phyloP scores from a whole-genome alignment of 2,329 filamentous ascomycete species.

The Colletotrichum falcatum region DNA sequence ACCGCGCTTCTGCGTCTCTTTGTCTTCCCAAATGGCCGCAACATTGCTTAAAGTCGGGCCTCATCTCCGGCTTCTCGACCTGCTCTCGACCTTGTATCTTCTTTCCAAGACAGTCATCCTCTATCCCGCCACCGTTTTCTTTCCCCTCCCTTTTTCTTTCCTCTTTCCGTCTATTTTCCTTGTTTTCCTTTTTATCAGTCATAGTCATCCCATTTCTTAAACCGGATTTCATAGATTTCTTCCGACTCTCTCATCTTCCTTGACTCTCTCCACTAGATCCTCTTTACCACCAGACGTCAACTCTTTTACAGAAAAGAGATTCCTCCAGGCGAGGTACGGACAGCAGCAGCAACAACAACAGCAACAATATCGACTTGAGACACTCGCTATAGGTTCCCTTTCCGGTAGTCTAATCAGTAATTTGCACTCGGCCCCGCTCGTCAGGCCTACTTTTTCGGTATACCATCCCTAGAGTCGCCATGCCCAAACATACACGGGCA shows the following conservation, averaged over 20 bases:
- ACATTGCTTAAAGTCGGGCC: conserved; percentile 42
- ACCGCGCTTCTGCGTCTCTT: conserved; percentile 45
- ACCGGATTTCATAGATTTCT: conserved; percentile 34
- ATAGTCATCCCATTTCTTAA: conserved; percentile 37
- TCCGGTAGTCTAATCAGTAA: conserved; percentile 38
- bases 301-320: conserved; percentile 10
- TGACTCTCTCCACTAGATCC: conserved; percentile 17
- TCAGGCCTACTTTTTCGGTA: conserved; percentile 39
- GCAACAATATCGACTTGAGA: conserved; percentile 13
- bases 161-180: conserved; percentile 43
- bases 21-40: conserved; percentile 26
- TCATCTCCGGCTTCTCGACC: conserved; percentile 39
- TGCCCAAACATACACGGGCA: conserved; percentile 60
- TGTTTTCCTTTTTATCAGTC: conserved; percentile 43
- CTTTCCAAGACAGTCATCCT: conserved; percentile 42
- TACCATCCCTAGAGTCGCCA: conserved; percentile 47
- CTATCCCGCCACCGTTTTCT: conserved; percentile 43
- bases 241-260: conserved; percentile 27
- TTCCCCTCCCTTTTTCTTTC: conserved; percentile 45
- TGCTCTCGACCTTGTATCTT: conserved; percentile 38
- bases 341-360: background rate
- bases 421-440: conserved; percentile 35
- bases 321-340: conserved; percentile 42
- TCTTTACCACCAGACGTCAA: conserved; percentile 3
- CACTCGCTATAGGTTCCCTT: conserved; percentile 23